Evolutionary conservation across 495 filamentous ascomycete species (phyloP).

Genomic region (Lindgomyces ingoldianus): DNA sequence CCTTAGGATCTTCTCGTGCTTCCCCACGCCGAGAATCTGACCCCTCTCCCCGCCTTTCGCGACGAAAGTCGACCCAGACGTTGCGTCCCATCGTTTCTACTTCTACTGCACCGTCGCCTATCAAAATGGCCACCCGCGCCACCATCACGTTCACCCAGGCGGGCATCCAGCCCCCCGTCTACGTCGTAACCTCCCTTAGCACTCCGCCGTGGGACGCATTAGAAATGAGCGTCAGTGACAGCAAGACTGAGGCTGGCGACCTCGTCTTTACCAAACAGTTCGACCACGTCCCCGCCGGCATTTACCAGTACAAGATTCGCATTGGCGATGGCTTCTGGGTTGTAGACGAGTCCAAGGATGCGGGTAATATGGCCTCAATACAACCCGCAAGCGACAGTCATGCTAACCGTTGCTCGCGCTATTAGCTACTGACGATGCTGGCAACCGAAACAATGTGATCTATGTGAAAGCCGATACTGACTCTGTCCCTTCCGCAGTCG

Average conservation of each 20-base stretch:
- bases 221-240: slow-evolving; percentile 56
- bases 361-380: slow-evolving; percentile 46
- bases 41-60: not conserved
- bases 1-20: not conserved
- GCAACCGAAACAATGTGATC: slow-evolving; percentile 62
- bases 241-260: slow-evolving; percentile 35
- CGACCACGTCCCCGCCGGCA: slow-evolving; percentile 52
- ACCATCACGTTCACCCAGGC: slow-evolving; percentile 61
- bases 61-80: not conserved
- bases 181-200: slow-evolving; percentile 65
- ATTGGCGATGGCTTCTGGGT: slow-evolving; percentile 64
- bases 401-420: no score
- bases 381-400: not conserved
- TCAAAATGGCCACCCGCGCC: slow-evolving; percentile 35
- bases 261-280: slow-evolving; percentile 42
- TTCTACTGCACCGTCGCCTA: not conserved
- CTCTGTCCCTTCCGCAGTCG: not conserved
- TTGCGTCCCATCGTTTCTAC: not conserved
- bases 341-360: slow-evolving; percentile 56
- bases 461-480: slow-evolving; percentile 43
- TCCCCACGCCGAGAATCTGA: not conserved
- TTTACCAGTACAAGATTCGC: slow-evolving; percentile 72
- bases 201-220: slow-evolving; percentile 62
- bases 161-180: slow-evolving; percentile 62
- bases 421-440: slow-evolving; percentile 57